Conservation (phyloP, 805 yeast species). For the Scheffersomyces ergatensis region DNA sequence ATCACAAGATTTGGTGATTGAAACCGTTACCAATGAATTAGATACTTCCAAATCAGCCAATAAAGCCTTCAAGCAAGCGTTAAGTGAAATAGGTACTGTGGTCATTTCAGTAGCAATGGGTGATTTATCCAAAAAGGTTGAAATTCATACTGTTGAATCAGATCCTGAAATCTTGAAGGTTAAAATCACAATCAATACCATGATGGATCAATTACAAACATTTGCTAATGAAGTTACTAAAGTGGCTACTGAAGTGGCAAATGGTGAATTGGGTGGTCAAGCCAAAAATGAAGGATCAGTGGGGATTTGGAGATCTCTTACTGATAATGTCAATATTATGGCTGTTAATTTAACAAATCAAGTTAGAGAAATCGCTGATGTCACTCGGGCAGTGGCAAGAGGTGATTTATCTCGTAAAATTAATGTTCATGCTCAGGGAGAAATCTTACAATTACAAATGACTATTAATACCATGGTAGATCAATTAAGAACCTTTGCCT, state of each 20-base stretch:
- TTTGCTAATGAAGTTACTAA: slow-evolving; percentile 81
- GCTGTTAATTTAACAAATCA: slow-evolving; percentile 74
- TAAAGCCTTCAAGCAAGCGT: slow-evolving; percentile 67
- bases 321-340: slow-evolving; percentile 85
- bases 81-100: slow-evolving; percentile 79
- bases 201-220: slow-evolving; percentile 85
- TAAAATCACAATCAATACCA: slow-evolving; percentile 77
- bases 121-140: slow-evolving; percentile 78
- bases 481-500: slow-evolving; percentile 77
- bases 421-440: slow-evolving; percentile 90
- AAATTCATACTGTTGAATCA: slow-evolving; percentile 64
- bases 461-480: slow-evolving; percentile 89
- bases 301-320: slow-evolving; percentile 83
- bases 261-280: slow-evolving; percentile 88
- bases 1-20: slow-evolving; percentile 26
- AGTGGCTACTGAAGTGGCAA: slow-evolving; percentile 86
- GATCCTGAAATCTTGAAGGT: slow-evolving; percentile 80
- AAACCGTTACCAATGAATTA: slow-evolving; percentile 26
- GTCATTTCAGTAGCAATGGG: slow-evolving; percentile 89
- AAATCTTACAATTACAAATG: slow-evolving; percentile 78
- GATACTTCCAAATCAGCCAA: slow-evolving; percentile 51
- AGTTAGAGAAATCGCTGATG: slow-evolving; percentile 82
- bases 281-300: slow-evolving; percentile 82
- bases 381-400: slow-evolving; percentile 82
- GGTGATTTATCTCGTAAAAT: slow-evolving; percentile 83